These are phyloP conservation scores for Candida tetrigidarum DNA, from an alignment of 1,139 yeast genomes.

Conservation along the genomic window DNA sequence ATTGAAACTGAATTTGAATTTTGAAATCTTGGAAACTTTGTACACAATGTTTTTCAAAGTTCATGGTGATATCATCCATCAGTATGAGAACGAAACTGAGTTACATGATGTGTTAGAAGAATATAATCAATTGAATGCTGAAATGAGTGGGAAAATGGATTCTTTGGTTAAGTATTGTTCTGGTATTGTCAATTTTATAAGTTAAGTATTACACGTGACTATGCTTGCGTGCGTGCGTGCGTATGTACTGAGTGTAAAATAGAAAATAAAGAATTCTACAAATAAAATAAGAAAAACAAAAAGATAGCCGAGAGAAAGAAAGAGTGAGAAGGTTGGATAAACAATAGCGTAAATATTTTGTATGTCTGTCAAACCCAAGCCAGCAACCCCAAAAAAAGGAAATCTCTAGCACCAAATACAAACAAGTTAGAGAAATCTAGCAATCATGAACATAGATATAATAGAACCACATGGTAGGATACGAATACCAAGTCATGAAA, in stretches of 20 bases:
- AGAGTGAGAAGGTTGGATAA: neutral
- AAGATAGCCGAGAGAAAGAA: neutral
- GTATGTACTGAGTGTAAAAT: no score
- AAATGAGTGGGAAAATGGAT: slow-evolving; percentile 58
- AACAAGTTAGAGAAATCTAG: neutral
- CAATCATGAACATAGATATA: slow-evolving; percentile 33
- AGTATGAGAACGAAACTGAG: slow-evolving; percentile 37
- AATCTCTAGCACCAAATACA: neutral
- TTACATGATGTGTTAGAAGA: slow-evolving; percentile 48
- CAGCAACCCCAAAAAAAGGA: no score
- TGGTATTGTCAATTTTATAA: slow-evolving; percentile 73
- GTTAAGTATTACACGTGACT: slow-evolving; percentile 14
- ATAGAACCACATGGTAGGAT: slow-evolving; percentile 35
- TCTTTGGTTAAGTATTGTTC: slow-evolving; percentile 79
- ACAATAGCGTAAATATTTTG: neutral
- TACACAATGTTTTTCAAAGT: slow-evolving; percentile 72
- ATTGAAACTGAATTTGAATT: slow-evolving; percentile 58
- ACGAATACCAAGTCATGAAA: slow-evolving; percentile 24
- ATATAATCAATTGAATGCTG: slow-evolving; percentile 42
- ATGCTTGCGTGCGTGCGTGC: no score
- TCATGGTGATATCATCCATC: slow-evolving; percentile 83
- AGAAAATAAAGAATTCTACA: no score
- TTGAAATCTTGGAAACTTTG: slow-evolving; percentile 77
- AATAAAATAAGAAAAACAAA: neutral
- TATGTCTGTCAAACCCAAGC: no score